A percentile compares a stretch with the other conserved stretches of the same genome.
Conservation (phyloP, 1,139 yeast species). For the Candida sp. region DNA sequence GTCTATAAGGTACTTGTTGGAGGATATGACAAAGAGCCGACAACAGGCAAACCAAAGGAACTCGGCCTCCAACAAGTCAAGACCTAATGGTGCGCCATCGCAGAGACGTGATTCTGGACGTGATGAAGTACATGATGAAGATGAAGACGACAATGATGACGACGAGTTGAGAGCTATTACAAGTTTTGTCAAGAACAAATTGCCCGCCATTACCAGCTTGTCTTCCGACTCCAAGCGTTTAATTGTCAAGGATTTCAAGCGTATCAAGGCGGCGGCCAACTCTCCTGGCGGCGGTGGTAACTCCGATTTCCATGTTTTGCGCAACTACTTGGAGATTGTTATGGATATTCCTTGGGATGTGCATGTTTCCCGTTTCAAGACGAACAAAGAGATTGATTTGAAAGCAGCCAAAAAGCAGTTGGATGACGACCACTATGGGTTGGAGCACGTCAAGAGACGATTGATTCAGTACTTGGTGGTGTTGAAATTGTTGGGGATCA, state of each 20-base stretch:
- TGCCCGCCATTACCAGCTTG: constrained; percentile 42
- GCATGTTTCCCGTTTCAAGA: constrained; percentile 38
- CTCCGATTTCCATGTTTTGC: constrained; percentile 75
- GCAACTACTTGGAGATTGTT: constrained; percentile 73
- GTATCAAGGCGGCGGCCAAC: constrained; percentile 60
- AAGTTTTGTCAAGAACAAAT: constrained; percentile 48
- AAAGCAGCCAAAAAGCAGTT: constrained; percentile 60
- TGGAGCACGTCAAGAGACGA: constrained; percentile 80
- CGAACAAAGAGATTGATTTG: constrained; percentile 55
- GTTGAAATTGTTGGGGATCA: constrained; percentile 59
- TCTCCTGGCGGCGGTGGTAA: constrained; percentile 48
- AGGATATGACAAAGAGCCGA: constrained; percentile 44
- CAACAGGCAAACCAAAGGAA: constrained; percentile 6
- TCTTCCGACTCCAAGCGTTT: constrained; percentile 58
- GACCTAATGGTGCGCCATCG: background rate
- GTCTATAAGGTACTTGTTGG: constrained; percentile 58
- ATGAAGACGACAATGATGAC: constrained; percentile 41
- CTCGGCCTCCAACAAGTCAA: background rate
- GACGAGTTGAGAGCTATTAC: constrained; percentile 50
- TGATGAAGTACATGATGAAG: constrained; percentile 18
- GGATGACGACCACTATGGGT: constrained; percentile 85
- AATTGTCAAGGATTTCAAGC: constrained; percentile 63
- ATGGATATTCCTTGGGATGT: constrained; percentile 70
- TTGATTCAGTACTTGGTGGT: constrained; percentile 84
- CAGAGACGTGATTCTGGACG: background rate